These are phyloP conservation scores for Fulvia fulva DNA, from an alignment of 2,329 filamentous ascomycete species.

Conservation along the genomic window DNA sequence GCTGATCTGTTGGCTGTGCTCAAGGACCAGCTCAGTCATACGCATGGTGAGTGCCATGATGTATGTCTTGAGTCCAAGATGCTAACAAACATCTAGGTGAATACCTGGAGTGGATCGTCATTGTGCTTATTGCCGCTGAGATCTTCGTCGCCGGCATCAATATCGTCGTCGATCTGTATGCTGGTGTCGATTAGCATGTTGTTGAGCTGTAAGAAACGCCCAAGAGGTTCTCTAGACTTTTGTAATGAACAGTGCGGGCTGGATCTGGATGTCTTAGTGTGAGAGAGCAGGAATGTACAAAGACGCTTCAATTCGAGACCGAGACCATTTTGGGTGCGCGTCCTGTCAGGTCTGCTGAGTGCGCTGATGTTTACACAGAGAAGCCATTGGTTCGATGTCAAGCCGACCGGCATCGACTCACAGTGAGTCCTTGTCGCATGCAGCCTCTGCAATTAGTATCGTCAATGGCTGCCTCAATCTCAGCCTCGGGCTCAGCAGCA, in stretches of 20 bases:
- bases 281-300: neutral
- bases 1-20: conserved; percentile 87
- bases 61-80: neutral
- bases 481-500: neutral
- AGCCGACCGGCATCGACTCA: neutral
- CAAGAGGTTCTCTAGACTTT: neutral
- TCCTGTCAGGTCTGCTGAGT: neutral
- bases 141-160: conserved; percentile 83
- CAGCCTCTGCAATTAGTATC: neutral
- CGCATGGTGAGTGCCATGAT: conserved; percentile 70
- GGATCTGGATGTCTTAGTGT: neutral
- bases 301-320: neutral
- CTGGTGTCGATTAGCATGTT: conserved; percentile 38
- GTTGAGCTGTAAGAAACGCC: neutral
- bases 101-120: conserved; percentile 62
- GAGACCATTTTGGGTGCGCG: neutral
- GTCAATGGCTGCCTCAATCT: neutral
- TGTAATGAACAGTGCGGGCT: neutral
- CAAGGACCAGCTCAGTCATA: conserved; percentile 92
- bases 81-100: conserved; percentile 34
- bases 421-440: neutral
- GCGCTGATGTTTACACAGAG: neutral
- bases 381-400: no score
- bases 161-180: conserved; percentile 90
- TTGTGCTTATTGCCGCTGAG: conserved; percentile 91